These are phyloP conservation scores for Ophidiomyces ophidiicola DNA, from an alignment of 2,329 filamentous ascomycete species.

Conservation along the genomic window DNA sequence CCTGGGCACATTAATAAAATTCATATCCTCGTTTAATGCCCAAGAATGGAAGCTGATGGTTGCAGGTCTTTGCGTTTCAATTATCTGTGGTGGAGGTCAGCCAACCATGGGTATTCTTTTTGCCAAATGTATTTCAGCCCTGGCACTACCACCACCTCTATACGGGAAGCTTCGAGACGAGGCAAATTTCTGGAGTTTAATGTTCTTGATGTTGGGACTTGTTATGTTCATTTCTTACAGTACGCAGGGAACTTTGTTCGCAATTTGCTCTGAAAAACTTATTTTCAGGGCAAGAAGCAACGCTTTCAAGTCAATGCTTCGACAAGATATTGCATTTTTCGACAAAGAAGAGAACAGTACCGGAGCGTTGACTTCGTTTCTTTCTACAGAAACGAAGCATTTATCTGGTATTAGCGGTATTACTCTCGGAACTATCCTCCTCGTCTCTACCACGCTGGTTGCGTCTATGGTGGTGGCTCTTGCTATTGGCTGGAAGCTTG, in stretches of 20 bases:
- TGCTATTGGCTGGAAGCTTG: slow-evolving; percentile 77
- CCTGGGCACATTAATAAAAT: slow-evolving; percentile 62
- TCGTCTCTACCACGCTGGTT: slow-evolving; percentile 67
- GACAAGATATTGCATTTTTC: slow-evolving; percentile 87
- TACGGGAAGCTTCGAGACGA: slow-evolving; percentile 51
- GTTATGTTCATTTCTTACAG: slow-evolving; percentile 58
- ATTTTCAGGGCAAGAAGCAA: slow-evolving; percentile 70
- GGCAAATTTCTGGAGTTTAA: slow-evolving; percentile 73
- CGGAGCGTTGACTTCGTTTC: slow-evolving; percentile 75
- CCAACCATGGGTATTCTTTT: slow-evolving; percentile 71
- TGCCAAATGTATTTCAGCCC: slow-evolving; percentile 68
- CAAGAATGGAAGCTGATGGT: slow-evolving; percentile 61
- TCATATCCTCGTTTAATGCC: slow-evolving; percentile 69
- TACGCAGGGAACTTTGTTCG: slow-evolving; percentile 61
- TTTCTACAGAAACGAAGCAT: slow-evolving; percentile 81
- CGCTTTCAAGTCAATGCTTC: slow-evolving; percentile 76
- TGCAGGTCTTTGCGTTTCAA: slow-evolving; percentile 58
- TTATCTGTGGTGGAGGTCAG: slow-evolving; percentile 70
- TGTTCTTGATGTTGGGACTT: slow-evolving; percentile 76
- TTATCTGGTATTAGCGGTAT: slow-evolving; percentile 77
- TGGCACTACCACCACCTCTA: slow-evolving; percentile 46
- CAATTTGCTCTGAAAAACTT: slow-evolving; percentile 73
- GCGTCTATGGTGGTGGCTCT: slow-evolving; percentile 58
- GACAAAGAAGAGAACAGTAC: slow-evolving; percentile 80
- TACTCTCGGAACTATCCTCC: slow-evolving; percentile 74